A percentile compares a stretch with the other conserved stretches of the same genome.
Evolutionary conservation across 2,329 filamentous ascomycete species (phyloP).

Genomic region (Fusarium sp.): DNA sequence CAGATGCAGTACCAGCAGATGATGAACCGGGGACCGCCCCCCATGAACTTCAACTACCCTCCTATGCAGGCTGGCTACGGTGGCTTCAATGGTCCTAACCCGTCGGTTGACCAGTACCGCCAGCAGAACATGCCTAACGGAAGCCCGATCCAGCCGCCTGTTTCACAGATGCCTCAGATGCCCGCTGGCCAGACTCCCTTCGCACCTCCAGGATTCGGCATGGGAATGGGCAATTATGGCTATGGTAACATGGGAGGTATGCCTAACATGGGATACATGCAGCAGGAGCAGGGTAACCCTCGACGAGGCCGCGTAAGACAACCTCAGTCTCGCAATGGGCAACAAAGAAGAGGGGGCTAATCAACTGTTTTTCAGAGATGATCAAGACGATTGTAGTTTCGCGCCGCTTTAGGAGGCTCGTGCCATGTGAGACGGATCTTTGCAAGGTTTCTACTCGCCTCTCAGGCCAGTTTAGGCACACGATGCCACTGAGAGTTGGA

Average conservation of each 20-base stretch:
- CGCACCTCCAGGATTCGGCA: constrained; percentile 62
- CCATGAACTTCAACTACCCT: constrained; percentile 68
- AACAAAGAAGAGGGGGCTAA: constrained; percentile 40
- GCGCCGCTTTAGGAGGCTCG: constrained; percentile 13
- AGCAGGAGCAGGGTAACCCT: constrained; percentile 66
- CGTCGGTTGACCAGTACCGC: constrained; percentile 67
- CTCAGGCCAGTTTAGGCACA: constrained; percentile 35
- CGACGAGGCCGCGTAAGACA: constrained; percentile 69
- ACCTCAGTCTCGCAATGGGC: constrained; percentile 21
- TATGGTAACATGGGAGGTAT: constrained; percentile 59
- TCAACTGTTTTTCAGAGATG: constrained; percentile 42
- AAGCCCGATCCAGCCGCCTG: constrained; percentile 61
- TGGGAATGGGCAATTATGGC: constrained; percentile 58
- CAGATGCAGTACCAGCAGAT: constrained; percentile 71
- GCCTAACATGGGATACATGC: constrained; percentile 61
- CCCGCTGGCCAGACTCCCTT: constrained; percentile 57
- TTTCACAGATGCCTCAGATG: constrained; percentile 58
- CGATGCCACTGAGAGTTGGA: constrained; percentile 41
- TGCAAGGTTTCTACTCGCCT: constrained; percentile 31
- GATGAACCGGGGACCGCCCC: constrained; percentile 63
- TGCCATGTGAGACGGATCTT: constrained; percentile 34
- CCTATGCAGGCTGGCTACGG: constrained; percentile 66
- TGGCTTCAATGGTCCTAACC: constrained; percentile 61
- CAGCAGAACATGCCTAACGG: constrained; percentile 62
- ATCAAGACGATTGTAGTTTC: constrained; percentile 30